Evolutionary conservation across 768 basidiomycete species (phyloP).

Genomic region (Naganishia onofrii): DNA sequence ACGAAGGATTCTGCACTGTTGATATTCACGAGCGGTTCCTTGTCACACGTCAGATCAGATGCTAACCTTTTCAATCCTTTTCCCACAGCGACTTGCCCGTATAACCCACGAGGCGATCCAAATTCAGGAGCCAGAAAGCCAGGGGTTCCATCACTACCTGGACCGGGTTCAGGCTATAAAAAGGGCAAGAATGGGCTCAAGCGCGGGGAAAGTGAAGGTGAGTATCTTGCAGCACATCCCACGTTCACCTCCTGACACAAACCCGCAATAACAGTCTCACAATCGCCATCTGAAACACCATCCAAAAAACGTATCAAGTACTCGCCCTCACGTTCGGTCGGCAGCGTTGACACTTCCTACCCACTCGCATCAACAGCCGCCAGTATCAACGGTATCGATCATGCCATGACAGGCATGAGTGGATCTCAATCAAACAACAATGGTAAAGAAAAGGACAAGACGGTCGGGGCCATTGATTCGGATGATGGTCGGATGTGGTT

Average conservation of each 20-base stretch:
- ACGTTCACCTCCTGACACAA: background rate
- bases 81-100: background rate
- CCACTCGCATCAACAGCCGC: background rate
- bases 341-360: constrained; percentile 12
- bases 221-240: background rate
- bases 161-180: constrained; percentile 2
- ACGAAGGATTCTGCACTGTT: too few relatives aligned
- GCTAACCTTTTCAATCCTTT: background rate
- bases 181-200: constrained; percentile 17
- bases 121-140: constrained; percentile 7
- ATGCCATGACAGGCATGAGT: background rate
- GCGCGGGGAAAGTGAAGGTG: constrained; percentile 15
- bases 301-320: constrained; percentile 7
- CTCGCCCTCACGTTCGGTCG: constrained; percentile 4
- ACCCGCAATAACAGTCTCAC: background rate
- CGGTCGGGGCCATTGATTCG: constrained; percentile 17
- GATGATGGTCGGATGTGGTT: constrained; percentile 24
- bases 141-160: background rate
- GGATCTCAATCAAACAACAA: background rate
- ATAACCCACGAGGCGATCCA: background rate
- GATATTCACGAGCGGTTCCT: too few relatives aligned
- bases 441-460: constrained; percentile 26
- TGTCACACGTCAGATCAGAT: background rate
- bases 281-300: constrained; percentile 11
- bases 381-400: constrained; percentile 1